Evolutionary conservation across 441 rosid genomes (phyloP).

Genomic region (Omphalea diandra): DNA sequence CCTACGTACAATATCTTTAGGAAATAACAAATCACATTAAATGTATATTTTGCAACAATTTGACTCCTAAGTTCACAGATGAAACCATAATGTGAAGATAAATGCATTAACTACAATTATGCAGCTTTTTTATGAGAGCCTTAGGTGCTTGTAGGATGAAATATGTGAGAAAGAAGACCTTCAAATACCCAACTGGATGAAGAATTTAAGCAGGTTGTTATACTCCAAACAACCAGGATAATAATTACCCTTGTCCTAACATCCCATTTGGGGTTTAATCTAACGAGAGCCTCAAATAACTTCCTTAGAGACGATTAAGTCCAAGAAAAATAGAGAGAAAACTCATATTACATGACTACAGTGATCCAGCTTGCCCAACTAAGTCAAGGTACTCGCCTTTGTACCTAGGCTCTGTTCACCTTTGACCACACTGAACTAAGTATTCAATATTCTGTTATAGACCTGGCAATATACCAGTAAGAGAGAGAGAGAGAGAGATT

Average conservation of each 20-base stretch:
- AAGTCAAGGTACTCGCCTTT: too few relatives aligned
- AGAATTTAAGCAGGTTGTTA: not conserved
- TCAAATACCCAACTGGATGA: not conserved
- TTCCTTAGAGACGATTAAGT: not conserved
- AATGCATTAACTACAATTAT: not conserved
- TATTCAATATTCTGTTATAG: too few relatives aligned
- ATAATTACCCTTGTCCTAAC: not conserved
- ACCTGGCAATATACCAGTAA: not conserved
- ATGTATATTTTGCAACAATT: not conserved
- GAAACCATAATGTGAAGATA: not conserved
- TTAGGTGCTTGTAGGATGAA: not conserved
- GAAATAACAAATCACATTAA: not conserved
- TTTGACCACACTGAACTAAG: too few relatives aligned
- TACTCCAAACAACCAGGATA: not conserved
- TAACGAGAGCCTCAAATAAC: not conserved
- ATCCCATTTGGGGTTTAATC: not conserved
- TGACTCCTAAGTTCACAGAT: not conserved
- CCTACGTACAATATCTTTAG: not conserved
- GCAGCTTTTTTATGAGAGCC: too few relatives aligned
- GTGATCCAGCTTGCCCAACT: too few relatives aligned
- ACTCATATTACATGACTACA: too few relatives aligned
- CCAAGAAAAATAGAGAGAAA: not conserved
- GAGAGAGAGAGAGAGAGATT: conserved; percentile 18
- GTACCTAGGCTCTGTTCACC: too few relatives aligned
- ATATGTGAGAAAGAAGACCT: not conserved